Percentiles rank a stretch among this genome's conserved stretches.
These are phyloP conservation scores for Pelargonium cotyledonis DNA, from an alignment of 441 rosid species.

Conservation along the genomic window DNA sequence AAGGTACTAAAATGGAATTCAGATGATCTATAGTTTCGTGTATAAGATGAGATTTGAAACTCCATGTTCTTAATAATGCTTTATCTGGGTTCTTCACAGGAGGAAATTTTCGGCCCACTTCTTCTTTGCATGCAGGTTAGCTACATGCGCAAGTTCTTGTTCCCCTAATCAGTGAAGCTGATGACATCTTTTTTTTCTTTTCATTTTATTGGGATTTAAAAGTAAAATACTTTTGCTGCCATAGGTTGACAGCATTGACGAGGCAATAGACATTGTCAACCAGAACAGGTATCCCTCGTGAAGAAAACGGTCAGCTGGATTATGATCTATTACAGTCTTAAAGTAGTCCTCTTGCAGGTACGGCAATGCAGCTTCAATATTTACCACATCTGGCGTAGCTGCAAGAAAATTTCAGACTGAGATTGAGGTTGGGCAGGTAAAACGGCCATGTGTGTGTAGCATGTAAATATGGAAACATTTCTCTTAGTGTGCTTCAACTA, in stretches of 20 bases:
- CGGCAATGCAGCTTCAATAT: constrained; percentile 44
- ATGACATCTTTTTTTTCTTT: too few species aligned
- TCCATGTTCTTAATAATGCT: constrained; percentile 24
- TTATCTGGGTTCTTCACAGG: constrained; percentile 40
- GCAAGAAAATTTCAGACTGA: constrained; percentile 48
- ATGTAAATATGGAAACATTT: too few species aligned
- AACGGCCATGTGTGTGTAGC: too few species aligned
- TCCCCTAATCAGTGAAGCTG: too few species aligned
- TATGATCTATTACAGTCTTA: too few species aligned
- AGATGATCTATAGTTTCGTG: neutral
- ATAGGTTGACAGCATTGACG: constrained; percentile 43
- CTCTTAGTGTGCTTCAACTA: too few species aligned
- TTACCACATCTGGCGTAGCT: constrained; percentile 37
- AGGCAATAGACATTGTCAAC: constrained; percentile 40
- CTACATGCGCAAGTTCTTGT: too few species aligned
- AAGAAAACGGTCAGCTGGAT: too few species aligned
- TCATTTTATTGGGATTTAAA: too few species aligned
- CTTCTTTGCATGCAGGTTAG: constrained; percentile 44
- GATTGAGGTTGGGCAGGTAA: constrained; percentile 39
- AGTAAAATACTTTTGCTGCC: too few species aligned
- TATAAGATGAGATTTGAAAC: too few species aligned
- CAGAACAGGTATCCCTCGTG: constrained; percentile 17
- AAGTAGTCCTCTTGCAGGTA: constrained; percentile 31
- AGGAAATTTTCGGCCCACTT: constrained; percentile 46
- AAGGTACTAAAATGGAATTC: constrained; percentile 26